These are phyloP conservation scores for Patellifolia procumbens DNA, from an alignment of 179 eudicot genomes.

Conservation along the genomic window DNA sequence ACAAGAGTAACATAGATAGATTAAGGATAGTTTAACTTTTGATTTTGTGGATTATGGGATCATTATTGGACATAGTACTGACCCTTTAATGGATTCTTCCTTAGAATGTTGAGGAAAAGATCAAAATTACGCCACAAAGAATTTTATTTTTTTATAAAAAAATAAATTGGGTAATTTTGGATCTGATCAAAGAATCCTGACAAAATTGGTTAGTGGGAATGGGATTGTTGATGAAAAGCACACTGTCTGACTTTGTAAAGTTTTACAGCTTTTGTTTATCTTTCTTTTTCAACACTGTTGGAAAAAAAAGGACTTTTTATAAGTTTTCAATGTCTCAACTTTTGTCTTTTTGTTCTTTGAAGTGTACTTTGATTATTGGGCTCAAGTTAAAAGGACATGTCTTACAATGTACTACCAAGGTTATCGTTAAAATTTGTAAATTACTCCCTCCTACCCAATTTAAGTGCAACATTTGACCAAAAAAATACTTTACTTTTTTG, in stretches of 20 bases:
- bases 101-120: background rate
- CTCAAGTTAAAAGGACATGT: conserved; percentile 3
- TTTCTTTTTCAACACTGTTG: conserved; percentile 9
- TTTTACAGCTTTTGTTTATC: conserved; percentile 17
- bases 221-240: conserved; percentile 29
- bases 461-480: no score
- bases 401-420: background rate
- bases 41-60: background rate
- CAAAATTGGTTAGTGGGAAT: conserved; percentile 28
- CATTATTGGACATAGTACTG: conserved; percentile 13
- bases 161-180: conserved; percentile 10
- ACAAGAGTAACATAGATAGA: no score
- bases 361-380: conserved; percentile 30
- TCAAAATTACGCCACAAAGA: background rate
- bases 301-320: conserved; percentile 13
- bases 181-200: conserved; percentile 29
- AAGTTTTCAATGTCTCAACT: conserved; percentile 23
- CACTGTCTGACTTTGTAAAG: conserved; percentile 29
- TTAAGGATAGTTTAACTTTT: conserved; percentile 1
- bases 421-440: background rate
- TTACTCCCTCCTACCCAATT: no score
- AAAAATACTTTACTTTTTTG: no score
- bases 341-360: conserved; percentile 34
- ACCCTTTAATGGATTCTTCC: conserved; percentile 12
- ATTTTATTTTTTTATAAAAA: background rate